Evolutionary conservation across 2,329 filamentous ascomycete genomes (phyloP).

Genomic region (Claviceps arundinis): DNA sequence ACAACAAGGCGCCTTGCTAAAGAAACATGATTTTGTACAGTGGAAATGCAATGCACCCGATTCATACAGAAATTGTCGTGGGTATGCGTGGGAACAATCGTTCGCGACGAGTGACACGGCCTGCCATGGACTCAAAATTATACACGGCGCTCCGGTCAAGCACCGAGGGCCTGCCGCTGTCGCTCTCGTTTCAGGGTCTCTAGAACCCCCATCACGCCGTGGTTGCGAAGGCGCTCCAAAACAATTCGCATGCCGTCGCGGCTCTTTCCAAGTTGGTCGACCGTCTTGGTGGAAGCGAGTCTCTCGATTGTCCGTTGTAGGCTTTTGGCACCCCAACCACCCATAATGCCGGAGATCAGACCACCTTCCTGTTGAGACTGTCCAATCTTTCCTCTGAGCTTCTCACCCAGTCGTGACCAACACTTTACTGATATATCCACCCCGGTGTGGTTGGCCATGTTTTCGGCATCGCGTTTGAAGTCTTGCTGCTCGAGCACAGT

Average conservation of each 20-base stretch:
- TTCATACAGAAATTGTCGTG: constrained; percentile 5
- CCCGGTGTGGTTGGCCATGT: constrained; percentile 36
- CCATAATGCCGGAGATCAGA: constrained; percentile 35
- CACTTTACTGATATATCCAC: constrained; percentile 65
- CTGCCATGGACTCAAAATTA: constrained; percentile 1
- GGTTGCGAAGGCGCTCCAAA: constrained; percentile 52
- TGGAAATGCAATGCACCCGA: constrained; percentile 13
- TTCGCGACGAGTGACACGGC: constrained; percentile 1
- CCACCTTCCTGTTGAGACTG: constrained; percentile 34
- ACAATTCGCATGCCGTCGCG: constrained; percentile 75
- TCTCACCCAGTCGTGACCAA: constrained; percentile 58
- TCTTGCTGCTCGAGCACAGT: constrained; percentile 65
- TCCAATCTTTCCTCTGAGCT: constrained; percentile 42
- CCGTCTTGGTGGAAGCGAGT: constrained; percentile 63
- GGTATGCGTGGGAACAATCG: not conserved
- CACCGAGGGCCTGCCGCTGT: constrained; percentile 15
- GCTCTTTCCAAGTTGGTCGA: constrained; percentile 66
- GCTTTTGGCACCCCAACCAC: constrained; percentile 52
- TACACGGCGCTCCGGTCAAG: constrained; percentile 4
- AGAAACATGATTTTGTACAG: constrained; percentile 20
- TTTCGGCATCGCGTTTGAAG: constrained; percentile 36
- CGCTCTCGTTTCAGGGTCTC: constrained; percentile 38
- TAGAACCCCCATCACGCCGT: constrained; percentile 43
- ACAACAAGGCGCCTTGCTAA: constrained; percentile 24
- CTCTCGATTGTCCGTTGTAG: constrained; percentile 69